Evolutionary conservation across 176 grass and related monocot species (phyloP), one percentile per base, ranked within the genome.

Genomic region (Aegilops umbellulata): DNA sequence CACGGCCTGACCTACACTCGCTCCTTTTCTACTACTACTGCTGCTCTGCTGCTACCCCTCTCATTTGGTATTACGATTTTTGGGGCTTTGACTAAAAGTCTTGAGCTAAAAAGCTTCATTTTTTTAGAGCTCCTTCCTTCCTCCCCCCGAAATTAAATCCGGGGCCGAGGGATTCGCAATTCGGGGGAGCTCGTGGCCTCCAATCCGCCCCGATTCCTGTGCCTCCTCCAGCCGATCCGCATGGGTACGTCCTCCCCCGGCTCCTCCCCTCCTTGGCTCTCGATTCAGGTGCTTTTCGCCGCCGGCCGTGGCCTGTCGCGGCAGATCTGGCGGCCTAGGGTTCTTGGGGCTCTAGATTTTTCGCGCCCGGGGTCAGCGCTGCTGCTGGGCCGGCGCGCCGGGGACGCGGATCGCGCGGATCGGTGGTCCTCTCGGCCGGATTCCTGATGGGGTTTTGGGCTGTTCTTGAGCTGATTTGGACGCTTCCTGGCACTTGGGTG

Each of bases 11-110:
- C 92, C 89, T 94, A 94, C 89, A 94, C 89, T 88, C 49, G 19
- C 89, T 53, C 89, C 88, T 94, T 94, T 94, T 94, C 92, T 94
- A 94, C 91, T 88, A 69, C 89, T 93, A 60, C 84, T 80, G 61
- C 88, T 55, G 70, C 77, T 61, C 88, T 55, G 70, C 49, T 76
- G 72, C 82, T 76, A 76, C 79, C 89, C 75, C 74, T 69, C 76
- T 79, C 86, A 86, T 93, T 92, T 90, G 80, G 86, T 82, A 94
- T 90, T 91, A 86, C 84, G 79, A 86, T 86, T 91, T 91, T 89
- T 83, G 87, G 38, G 78, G 46, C 73, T 90, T 85, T 86, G 86
- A 91, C 81, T 83, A 70, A 82, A 87, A 88, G 82, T 91, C 87
- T 91, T 91, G 90, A 91, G 82, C 84, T 87, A 84, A 91, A 80